Conservation (phyloP, 257 asterid genomes). For the Solanum etuberosum region DNA sequence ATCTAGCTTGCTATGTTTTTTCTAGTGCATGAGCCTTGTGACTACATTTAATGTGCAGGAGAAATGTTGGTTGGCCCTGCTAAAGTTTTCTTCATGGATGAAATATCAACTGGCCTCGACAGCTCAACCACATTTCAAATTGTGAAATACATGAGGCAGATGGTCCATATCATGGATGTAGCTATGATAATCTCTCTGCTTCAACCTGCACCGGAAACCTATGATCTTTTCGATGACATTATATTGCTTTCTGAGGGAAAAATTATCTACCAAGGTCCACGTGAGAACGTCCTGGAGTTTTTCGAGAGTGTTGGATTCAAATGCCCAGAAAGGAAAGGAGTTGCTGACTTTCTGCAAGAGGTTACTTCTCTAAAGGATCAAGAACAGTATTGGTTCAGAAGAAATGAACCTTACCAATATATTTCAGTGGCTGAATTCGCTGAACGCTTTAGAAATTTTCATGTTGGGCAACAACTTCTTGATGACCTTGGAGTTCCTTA, state of each 20-base stretch:
- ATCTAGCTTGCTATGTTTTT: not conserved
- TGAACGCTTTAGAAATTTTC: conserved; percentile 55
- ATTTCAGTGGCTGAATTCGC: conserved; percentile 63
- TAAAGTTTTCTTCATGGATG: conserved; percentile 94
- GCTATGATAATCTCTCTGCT: conserved; percentile 90
- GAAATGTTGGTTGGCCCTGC: conserved; percentile 98
- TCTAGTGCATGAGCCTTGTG: not conserved
- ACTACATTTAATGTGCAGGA: conserved; percentile 26
- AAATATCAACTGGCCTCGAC: conserved; percentile 95
- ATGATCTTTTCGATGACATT: conserved; percentile 81
- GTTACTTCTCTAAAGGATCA: conserved; percentile 87
- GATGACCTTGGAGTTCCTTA: conserved; percentile 71
- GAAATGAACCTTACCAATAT: conserved; percentile 48
- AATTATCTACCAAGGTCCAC: conserved; percentile 81
- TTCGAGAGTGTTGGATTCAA: conserved; percentile 78
- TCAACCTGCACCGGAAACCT: conserved; percentile 94
- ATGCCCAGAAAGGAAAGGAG: conserved; percentile 92
- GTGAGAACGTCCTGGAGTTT: conserved; percentile 70
- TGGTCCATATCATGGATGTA: conserved; percentile 88
- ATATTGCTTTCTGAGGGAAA: conserved; percentile 79
- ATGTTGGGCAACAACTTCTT: conserved; percentile 45
- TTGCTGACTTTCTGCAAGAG: conserved; percentile 92
- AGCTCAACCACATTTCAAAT: conserved; percentile 92
- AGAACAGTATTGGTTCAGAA: conserved; percentile 80
- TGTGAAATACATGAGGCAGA: conserved; percentile 74